A percentile compares a stretch with the other conserved stretches of the same genome.
Conservation (phyloP, 2,329 filamentous ascomycete genomes). For the Trichoderma asperellum region DNA sequence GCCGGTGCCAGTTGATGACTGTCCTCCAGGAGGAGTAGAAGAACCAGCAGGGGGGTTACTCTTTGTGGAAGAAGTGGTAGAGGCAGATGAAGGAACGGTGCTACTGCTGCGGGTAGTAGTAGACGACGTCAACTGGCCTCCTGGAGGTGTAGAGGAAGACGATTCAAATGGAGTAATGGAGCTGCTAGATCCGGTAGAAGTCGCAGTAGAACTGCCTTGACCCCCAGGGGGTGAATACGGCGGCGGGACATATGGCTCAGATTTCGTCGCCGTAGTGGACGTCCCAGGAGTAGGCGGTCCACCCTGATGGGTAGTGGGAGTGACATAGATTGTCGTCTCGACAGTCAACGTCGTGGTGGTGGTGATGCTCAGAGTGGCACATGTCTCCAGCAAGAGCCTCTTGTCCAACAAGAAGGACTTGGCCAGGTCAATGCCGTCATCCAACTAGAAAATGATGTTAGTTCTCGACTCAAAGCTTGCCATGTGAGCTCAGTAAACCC, state of each 20-base stretch:
- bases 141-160: background rate
- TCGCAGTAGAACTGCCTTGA: background rate
- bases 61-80: background rate
- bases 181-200: background rate
- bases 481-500: background rate
- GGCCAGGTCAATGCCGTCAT: background rate
- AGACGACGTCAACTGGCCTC: constrained; percentile 19
- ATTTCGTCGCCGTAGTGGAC: background rate
- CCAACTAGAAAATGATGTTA: background rate
- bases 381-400: background rate
- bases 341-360: constrained; percentile 38
- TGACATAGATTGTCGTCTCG: constrained; percentile 41
- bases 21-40: background rate
- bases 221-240: background rate
- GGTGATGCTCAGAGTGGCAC: constrained; percentile 1
- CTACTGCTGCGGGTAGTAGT: background rate
- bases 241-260: background rate
- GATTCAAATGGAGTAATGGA: background rate
- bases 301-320: constrained; percentile 32
- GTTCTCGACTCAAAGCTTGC: background rate
- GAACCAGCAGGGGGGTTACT: background rate
- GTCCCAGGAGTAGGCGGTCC: background rate
- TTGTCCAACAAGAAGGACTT: constrained; percentile 12
- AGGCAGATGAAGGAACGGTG: background rate
- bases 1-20: background rate